Evolutionary conservation across 805 yeast species (phyloP).

Genomic region (Kregervanrija pseudodelftensis): DNA sequence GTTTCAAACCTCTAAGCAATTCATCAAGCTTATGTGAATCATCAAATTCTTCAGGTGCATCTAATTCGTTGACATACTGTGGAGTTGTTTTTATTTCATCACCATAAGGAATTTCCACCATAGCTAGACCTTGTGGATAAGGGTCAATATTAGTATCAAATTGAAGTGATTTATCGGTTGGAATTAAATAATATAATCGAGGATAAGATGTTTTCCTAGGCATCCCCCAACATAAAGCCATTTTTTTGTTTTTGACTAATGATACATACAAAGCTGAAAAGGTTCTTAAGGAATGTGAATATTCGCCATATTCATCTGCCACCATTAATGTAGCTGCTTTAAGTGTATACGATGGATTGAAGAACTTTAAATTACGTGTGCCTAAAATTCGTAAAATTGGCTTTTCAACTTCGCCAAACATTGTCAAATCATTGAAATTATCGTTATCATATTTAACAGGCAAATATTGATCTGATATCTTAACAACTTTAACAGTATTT

Average conservation of each 20-base stretch:
- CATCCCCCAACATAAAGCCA: constrained; percentile 72
- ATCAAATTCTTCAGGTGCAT: constrained; percentile 13
- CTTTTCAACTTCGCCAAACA: constrained; percentile 25
- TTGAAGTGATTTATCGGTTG: constrained; percentile 32
- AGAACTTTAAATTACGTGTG: constrained; percentile 42
- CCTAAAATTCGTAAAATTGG: constrained; percentile 64
- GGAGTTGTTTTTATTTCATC: constrained; percentile 75
- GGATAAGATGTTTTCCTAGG: constrained; percentile 49
- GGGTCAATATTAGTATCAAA: constrained; percentile 9
- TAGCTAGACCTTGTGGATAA: constrained; percentile 65
- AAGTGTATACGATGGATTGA: constrained; percentile 45
- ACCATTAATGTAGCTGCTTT: constrained; percentile 56
- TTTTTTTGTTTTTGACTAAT: constrained; percentile 42
- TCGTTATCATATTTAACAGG: constrained; percentile 25
- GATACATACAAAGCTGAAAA: constrained; percentile 62
- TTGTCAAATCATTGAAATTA: constrained; percentile 28
- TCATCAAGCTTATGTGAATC: constrained; percentile 16
- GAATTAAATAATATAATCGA: constrained; percentile 47
- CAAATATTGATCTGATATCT: constrained; percentile 39
- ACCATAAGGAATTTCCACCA: constrained; percentile 62
- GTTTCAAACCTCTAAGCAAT: constrained; percentile 18
- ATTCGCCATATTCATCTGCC: constrained; percentile 52
- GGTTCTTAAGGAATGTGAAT: constrained; percentile 57
- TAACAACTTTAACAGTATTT: constrained; percentile 31
- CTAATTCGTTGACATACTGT: constrained; percentile 14